Evolutionary conservation across 768 basidiomycete genomes (phyloP).

Genomic region (Clathrus columnatus): DNA sequence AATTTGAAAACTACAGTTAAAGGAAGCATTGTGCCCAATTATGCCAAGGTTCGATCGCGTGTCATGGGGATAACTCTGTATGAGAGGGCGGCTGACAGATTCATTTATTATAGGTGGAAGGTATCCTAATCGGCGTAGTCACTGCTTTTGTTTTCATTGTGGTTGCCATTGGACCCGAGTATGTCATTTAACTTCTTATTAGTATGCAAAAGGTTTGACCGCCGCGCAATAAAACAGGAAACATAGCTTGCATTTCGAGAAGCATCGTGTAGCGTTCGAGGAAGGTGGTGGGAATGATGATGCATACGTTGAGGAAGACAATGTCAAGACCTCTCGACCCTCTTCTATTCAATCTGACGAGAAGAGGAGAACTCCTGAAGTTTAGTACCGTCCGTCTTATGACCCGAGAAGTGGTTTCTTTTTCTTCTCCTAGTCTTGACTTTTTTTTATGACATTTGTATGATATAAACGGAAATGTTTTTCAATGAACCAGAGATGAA

Average conservation of each 20-base stretch:
- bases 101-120: conserved; percentile 47
- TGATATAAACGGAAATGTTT: too few species aligned
- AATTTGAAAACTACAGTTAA: conserved; percentile 42
- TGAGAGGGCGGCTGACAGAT: too few species aligned
- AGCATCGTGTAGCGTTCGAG: conserved; percentile 71
- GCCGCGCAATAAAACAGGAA: conserved; percentile 34
- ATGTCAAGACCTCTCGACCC: neutral
- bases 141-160: conserved; percentile 68
- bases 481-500: neutral
- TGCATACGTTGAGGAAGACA: conserved; percentile 24
- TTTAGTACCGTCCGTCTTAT: neutral
- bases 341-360: conserved; percentile 1
- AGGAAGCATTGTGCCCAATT: conserved; percentile 44
- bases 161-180: conserved; percentile 74
- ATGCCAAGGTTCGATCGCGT: conserved; percentile 52
- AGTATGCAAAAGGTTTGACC: neutral
- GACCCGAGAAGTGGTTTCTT: neutral
- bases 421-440: neutral
- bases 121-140: conserved; percentile 80
- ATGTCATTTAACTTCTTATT: conserved; percentile 21
- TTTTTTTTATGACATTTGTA: neutral
- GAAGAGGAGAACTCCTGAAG: neutral
- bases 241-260: conserved; percentile 77
- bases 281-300: conserved; percentile 54
- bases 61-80: too few species aligned